Conservation (phyloP, 495 filamentous ascomycete genomes). For the Letharia lupina region DNA sequence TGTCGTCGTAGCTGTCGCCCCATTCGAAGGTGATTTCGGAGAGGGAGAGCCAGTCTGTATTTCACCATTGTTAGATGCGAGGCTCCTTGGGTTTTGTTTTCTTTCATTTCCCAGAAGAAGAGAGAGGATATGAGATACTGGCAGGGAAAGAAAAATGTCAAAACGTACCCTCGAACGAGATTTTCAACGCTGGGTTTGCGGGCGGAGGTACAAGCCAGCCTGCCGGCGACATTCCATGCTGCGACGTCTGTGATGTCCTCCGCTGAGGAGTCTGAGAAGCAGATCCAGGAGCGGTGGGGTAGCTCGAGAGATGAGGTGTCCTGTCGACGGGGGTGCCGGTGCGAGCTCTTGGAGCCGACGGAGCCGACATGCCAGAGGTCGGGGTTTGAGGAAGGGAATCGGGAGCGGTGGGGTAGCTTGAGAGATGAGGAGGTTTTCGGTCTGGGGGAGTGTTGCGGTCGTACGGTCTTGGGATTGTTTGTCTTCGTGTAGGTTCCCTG, state of each 20-base stretch:
- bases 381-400: not conserved
- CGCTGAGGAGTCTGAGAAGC: not conserved
- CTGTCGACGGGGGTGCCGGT: not conserved
- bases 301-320: not conserved
- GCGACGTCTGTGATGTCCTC: not conserved
- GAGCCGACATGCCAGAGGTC: not conserved
- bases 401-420: not conserved
- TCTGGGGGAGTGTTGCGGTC: not conserved
- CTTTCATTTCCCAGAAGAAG: not conserved
- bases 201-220: not conserved
- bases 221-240: not conserved
- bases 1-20: slow-evolving; percentile 23
- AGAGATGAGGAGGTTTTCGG: not conserved
- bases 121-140: not conserved
- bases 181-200: slow-evolving; percentile 3
- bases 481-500: not conserved
- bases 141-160: not conserved
- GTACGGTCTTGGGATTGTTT: not conserved
- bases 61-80: not conserved
- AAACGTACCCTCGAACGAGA: slow-evolving; percentile 14
- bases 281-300: not conserved
- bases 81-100: not conserved
- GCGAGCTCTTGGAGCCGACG: not conserved
- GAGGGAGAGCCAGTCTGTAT: slow-evolving; percentile 20
- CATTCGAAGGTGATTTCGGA: slow-evolving; percentile 22